phyloP scores from a whole-genome alignment of 1,284 basidiomycete species.

The Anthracocystis setariae region DNA sequence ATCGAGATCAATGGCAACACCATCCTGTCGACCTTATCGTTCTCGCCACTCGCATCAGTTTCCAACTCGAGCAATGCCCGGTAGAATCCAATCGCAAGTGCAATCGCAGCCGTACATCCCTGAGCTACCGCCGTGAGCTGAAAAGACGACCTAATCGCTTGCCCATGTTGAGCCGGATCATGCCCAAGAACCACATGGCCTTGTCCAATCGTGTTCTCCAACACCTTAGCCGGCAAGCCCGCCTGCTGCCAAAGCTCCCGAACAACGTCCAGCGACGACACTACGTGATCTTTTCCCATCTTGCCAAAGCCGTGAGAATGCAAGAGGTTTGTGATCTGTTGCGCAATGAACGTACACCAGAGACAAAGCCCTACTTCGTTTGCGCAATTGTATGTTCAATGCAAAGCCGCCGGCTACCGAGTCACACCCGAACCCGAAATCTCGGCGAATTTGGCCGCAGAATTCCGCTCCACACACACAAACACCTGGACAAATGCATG shows the following conservation, averaged over 20 bases:
- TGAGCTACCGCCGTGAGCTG: constrained; percentile 34
- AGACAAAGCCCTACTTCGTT: too few relatives aligned
- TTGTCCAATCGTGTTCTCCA: constrained; percentile 13
- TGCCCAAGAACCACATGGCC: constrained; percentile 6
- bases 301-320: neutral
- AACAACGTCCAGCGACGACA: constrained; percentile 4
- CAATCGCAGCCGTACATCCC: constrained; percentile 12
- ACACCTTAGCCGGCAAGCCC: neutral
- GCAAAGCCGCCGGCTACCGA: too few relatives aligned
- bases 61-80: neutral
- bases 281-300: neutral
- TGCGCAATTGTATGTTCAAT: too few relatives aligned
- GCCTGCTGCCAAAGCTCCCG: constrained; percentile 28
- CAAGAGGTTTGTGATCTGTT: too few relatives aligned
- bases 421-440: too few relatives aligned
- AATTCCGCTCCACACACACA: too few relatives aligned
- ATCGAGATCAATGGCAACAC: constrained; percentile 14
- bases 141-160: constrained; percentile 20
- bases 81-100: constrained; percentile 9
- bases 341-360: too few relatives aligned
- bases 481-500: too few relatives aligned
- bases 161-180: constrained; percentile 7
- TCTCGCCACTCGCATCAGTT: neutral
- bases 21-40: constrained; percentile 2
- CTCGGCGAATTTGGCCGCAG: neutral